phyloP scores from a whole-genome alignment of 805 yeast species.

The Clavispora vitiphila region DNA sequence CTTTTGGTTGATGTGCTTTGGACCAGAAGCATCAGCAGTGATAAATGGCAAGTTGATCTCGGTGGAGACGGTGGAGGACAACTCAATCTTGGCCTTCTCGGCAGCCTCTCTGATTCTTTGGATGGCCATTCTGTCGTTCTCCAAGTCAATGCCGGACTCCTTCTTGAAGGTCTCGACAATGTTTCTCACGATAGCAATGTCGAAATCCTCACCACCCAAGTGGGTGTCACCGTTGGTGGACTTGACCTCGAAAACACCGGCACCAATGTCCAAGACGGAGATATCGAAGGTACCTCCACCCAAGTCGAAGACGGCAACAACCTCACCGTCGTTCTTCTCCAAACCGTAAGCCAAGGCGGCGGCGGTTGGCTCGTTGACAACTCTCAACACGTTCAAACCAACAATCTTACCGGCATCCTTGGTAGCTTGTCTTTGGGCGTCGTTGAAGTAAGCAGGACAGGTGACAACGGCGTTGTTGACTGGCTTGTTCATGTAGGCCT shows the following conservation, averaged over 20 bases:
- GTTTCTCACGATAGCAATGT: conserved; percentile 80
- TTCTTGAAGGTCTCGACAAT: conserved; percentile 74
- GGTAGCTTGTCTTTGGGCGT: conserved; percentile 89
- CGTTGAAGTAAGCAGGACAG: conserved; percentile 87
- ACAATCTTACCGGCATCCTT: conserved; percentile 98
- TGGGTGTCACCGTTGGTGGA: conserved; percentile 96
- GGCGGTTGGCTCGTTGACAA: conserved; percentile 88
- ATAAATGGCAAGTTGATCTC: conserved; percentile 79
- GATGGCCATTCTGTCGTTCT: conserved; percentile 39
- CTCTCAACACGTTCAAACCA: conserved; percentile 85
- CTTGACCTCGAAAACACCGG: conserved; percentile 97
- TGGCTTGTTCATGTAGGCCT: conserved; percentile 80
- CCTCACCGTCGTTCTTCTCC: conserved; percentile 76
- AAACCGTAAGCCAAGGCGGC: conserved; percentile 95
- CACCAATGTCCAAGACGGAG: conserved; percentile 92
- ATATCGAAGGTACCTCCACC: conserved; percentile 99
- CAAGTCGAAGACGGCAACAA: conserved; percentile 93
- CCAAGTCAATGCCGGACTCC: conserved; percentile 63
- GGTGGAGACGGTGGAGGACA: conserved; percentile 67
- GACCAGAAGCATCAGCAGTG: conserved; percentile 81
- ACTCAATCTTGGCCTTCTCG: conserved; percentile 85
- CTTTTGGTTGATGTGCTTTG: conserved; percentile 71
- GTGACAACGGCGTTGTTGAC: conserved; percentile 88
- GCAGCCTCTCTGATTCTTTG: conserved; percentile 70
- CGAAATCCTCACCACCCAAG: conserved; percentile 91